These are phyloP conservation scores for Rhizopogon vulgaris DNA, from an alignment of 768 basidiomycete genomes.

Conservation along the genomic window DNA sequence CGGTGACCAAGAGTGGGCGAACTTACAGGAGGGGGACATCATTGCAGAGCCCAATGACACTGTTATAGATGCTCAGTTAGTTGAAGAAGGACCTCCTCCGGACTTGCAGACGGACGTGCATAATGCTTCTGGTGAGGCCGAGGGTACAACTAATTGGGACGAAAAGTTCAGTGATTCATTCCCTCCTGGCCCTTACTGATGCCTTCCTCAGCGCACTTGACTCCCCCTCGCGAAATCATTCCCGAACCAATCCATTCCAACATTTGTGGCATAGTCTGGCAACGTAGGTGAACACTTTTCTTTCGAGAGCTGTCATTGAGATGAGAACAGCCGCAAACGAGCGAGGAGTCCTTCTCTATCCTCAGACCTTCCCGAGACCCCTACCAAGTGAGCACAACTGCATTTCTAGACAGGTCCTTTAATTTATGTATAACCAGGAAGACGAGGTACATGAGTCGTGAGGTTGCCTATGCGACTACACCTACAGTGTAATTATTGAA, in stretches of 20 bases:
- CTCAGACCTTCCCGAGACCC: constrained; percentile 5
- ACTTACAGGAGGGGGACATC: constrained; percentile 9
- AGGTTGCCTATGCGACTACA: not conserved
- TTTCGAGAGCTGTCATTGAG: not conserved
- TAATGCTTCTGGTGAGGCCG: not conserved
- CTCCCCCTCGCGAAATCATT: not conserved
- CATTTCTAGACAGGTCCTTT: too few species aligned
- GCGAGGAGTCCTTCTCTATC: constrained; percentile 15
- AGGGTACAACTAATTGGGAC: not conserved
- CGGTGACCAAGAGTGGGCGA: constrained; percentile 17
- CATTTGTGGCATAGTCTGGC: not conserved
- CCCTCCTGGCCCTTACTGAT: not conserved
- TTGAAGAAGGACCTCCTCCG: constrained; percentile 1
- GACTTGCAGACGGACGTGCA: not conserved
- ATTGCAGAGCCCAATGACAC: constrained; percentile 10
- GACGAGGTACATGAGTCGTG: not conserved
- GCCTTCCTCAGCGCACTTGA: not conserved
- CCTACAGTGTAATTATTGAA: constrained; percentile 1
- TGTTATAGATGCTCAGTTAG: constrained; percentile 2
- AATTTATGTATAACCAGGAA: not conserved
- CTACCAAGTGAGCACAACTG: constrained; percentile 16
- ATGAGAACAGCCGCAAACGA: constrained; percentile 18
- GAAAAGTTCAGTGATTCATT: not conserved
- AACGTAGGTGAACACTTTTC: not conserved
- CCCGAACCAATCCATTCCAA: not conserved